phyloP scores from a whole-genome alignment of 257 asterid genomes.

The Gentiana straminea region DNA sequence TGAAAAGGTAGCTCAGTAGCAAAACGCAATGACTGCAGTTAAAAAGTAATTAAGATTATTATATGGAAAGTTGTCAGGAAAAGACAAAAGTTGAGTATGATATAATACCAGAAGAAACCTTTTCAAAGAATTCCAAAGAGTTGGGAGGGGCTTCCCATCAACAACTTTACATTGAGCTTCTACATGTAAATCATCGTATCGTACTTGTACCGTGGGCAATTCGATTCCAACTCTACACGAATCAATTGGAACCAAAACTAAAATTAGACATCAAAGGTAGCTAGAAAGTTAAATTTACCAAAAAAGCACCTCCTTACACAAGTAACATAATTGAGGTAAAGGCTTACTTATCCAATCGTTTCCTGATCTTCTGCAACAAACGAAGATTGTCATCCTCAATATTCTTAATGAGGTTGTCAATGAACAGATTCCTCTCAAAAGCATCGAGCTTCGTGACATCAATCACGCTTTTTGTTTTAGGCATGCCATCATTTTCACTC shows the following conservation, averaged over 20 bases:
- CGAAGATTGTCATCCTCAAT: slow-evolving; percentile 28
- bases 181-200: slow-evolving; percentile 30
- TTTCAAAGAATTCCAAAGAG: slow-evolving; percentile 62
- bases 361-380: slow-evolving; percentile 23
- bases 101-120: slow-evolving; percentile 29
- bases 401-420: slow-evolving; percentile 23
- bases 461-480: slow-evolving; percentile 13
- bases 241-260: neutral
- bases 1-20: no score
- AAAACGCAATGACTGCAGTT: neutral
- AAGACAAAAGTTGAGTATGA: no score
- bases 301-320: neutral
- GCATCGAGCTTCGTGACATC: slow-evolving; percentile 32
- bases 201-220: slow-evolving; percentile 54
- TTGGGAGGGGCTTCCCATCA: slow-evolving; percentile 61
- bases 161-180: slow-evolving; percentile 61
- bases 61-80: no score
- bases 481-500: slow-evolving; percentile 6
- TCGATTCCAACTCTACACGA: slow-evolving; percentile 49
- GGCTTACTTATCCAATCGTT: slow-evolving; percentile 27
- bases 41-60: neutral
- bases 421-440: slow-evolving; percentile 21
- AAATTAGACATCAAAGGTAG: neutral
- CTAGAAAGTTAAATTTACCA: neutral
- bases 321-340: neutral